These are phyloP conservation scores for Mycena venus DNA, from an alignment of 768 basidiomycete genomes.

Conservation along the genomic window DNA sequence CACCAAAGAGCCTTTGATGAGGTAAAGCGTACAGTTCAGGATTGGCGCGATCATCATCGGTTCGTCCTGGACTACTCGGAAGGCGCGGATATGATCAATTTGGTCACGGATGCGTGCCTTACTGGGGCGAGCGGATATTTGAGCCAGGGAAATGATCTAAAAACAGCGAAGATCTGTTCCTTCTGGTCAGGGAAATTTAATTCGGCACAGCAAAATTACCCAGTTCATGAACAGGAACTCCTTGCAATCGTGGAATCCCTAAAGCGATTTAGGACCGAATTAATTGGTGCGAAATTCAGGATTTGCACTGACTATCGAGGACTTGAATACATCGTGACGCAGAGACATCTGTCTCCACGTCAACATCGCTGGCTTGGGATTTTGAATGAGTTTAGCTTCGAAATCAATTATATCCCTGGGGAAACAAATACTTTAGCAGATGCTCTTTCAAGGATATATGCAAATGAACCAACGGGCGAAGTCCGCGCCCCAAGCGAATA, in stretches of 20 bases:
- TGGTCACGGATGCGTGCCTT: conserved; percentile 47
- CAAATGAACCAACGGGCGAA: background rate
- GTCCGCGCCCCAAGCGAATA: background rate
- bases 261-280: conserved; percentile 41
- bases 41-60: conserved; percentile 37
- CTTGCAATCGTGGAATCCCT: conserved; percentile 51
- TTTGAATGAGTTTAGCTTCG: conserved; percentile 42
- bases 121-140: background rate
- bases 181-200: conserved; percentile 54
- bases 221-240: too few species aligned
- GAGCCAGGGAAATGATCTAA: background rate
- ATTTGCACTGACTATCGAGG: conserved; percentile 49
- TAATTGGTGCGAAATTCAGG: conserved; percentile 44
- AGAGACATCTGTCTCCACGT: conserved; percentile 47
- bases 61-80: conserved; percentile 37
- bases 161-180: conserved; percentile 12
- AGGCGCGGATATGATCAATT: too few species aligned
- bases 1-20: conserved; percentile 52
- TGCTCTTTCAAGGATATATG: conserved; percentile 9
- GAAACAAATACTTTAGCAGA: background rate
- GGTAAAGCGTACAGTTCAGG: conserved; percentile 38
- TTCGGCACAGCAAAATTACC: conserved; percentile 53
- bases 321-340: conserved; percentile 42
- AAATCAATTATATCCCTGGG: background rate
- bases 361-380: conserved; percentile 56